These are phyloP conservation scores for Aphanomyces astaci DNA, from an alignment of 352 stramenopile genomes.

Conservation along the genomic window DNA sequence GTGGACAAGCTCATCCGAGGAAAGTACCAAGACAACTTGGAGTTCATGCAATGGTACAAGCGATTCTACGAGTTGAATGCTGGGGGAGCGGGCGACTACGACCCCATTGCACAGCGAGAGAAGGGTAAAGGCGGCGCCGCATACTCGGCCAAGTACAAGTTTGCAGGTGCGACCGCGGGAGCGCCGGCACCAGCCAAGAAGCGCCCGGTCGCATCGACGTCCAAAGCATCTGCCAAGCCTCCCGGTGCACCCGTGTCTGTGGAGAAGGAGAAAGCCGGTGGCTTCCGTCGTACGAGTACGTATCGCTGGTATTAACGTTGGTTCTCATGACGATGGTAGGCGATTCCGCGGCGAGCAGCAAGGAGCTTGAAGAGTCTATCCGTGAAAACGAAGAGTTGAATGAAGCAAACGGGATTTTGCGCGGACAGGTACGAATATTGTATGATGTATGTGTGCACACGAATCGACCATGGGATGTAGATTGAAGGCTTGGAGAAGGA, in stretches of 20 bases:
- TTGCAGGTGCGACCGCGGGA: conserved; percentile 27
- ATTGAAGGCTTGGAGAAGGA: conserved; percentile 90
- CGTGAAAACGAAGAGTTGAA: conserved; percentile 57
- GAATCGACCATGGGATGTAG: conserved; percentile 24
- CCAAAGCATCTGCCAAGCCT: conserved; percentile 2
- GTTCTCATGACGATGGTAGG: neutral
- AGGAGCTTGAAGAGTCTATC: conserved; percentile 63
- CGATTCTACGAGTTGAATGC: conserved; percentile 88
- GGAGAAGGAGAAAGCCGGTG: conserved; percentile 13
- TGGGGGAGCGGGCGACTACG: conserved; percentile 83
- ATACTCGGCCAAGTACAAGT: conserved; percentile 75
- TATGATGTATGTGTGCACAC: neutral
- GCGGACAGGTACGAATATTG: conserved; percentile 45
- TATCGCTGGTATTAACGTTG: neutral
- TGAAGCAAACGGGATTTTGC: conserved; percentile 69
- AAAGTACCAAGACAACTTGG: conserved; percentile 99
- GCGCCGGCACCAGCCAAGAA: conserved; percentile 26
- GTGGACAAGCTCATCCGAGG: conserved; percentile 96
- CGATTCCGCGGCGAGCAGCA: conserved; percentile 11
- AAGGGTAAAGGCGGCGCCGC: conserved; percentile 91
- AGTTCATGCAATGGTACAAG: conserved; percentile 99
- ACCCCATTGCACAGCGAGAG: conserved; percentile 85
- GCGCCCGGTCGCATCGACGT: conserved; percentile 30
- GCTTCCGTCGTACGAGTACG: conserved; percentile 4
- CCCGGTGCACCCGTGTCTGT: conserved; percentile 10